Base-by-base conservation (phyloP, 805 yeast genomes). In the Saturnispora mendoncae region DNA sequence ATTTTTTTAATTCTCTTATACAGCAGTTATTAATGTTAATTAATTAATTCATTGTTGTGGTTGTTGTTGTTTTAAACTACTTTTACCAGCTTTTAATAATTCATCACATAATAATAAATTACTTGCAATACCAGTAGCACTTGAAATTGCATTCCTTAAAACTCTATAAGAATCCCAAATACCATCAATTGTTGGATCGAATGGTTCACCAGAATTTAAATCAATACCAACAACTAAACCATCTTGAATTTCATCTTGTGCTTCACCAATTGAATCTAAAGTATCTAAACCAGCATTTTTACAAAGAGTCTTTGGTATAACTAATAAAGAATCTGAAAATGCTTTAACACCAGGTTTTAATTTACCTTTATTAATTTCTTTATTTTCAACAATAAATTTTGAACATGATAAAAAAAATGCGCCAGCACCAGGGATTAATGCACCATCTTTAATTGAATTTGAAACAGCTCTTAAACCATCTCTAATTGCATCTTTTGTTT, bases 81-180 rank as follows among this genome's bases (percentile, higher is more conserved):
- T 85, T 53, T 94, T 77, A 37, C 99, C 99, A 2, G 99, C 99
- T 67, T 90, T 87, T 57, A 92, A 72, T 50, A 92, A 71, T 66
- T 92, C 98, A 66, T 92, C 99, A 69, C 98, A 92, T 48, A 92
- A 70, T 50, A 92, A 72, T 54, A 92, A 67, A 60, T 92, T 92
- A 48, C 92, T 80, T 1, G 98, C 90, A 55, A 92, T 92, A 41
- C 96, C 95, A 1, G 94, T 82, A 29, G 97, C 95, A 35, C 94
- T 80, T 38, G 87, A 78, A 41, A 92, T 69, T 8, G 95, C 95
- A 60, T 92, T 92, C 67, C 98, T 78, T 46, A 92, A 67, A 30
- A 92, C 98, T 51, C 98, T 72, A 68, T 76, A 92, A 20, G 95
- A 84, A 64, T 92, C 99, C 94, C 96, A 92, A 44, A 92, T 77